These are phyloP conservation scores for Triticum aestivum DNA, from an alignment of 176 grass and related monocot species.

Conservation along the genomic window DNA sequence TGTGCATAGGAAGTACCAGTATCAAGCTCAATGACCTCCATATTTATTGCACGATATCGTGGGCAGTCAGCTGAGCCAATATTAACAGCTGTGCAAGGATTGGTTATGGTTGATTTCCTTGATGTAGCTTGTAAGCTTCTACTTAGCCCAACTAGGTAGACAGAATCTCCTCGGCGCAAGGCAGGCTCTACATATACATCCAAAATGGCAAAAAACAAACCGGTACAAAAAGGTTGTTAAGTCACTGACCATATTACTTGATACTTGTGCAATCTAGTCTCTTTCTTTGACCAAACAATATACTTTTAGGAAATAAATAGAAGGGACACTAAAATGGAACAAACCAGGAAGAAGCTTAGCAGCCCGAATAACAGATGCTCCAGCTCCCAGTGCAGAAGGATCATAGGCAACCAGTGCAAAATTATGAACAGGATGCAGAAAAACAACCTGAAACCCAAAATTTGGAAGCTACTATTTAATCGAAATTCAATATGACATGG, in stretches of 20 bases:
- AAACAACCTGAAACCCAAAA: slow-evolving; percentile 76
- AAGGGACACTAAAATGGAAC: slow-evolving; percentile 14
- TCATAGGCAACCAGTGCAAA: slow-evolving; percentile 95
- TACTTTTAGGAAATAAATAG: slow-evolving; percentile 7
- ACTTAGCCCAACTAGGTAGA: slow-evolving; percentile 93
- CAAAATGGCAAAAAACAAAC: slow-evolving; percentile 1
- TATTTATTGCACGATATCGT: slow-evolving; percentile 92
- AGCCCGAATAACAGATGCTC: slow-evolving; percentile 81
- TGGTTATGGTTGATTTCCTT: slow-evolving; percentile 97
- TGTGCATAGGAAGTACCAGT: slow-evolving; percentile 60
- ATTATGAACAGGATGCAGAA: slow-evolving; percentile 96
- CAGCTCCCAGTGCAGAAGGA: slow-evolving; percentile 91
- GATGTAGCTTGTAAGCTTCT: slow-evolving; percentile 98
- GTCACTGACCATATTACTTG: not conserved
- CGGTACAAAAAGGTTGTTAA: not conserved
- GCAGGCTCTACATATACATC: slow-evolving; percentile 67
- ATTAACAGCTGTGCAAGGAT: slow-evolving; percentile 98
- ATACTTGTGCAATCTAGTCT: not conserved
- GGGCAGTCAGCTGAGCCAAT: slow-evolving; percentile 97
- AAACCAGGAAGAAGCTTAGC: slow-evolving; percentile 99
- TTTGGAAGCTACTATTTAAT: slow-evolving; percentile 27
- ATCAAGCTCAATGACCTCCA: slow-evolving; percentile 99
- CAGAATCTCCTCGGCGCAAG: slow-evolving; percentile 94
- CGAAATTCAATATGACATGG: not conserved
- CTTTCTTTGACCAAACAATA: slow-evolving; percentile 19